Evolutionary conservation across 768 basidiomycete genomes (phyloP).

Genomic region (Trametes sanguinea): DNA sequence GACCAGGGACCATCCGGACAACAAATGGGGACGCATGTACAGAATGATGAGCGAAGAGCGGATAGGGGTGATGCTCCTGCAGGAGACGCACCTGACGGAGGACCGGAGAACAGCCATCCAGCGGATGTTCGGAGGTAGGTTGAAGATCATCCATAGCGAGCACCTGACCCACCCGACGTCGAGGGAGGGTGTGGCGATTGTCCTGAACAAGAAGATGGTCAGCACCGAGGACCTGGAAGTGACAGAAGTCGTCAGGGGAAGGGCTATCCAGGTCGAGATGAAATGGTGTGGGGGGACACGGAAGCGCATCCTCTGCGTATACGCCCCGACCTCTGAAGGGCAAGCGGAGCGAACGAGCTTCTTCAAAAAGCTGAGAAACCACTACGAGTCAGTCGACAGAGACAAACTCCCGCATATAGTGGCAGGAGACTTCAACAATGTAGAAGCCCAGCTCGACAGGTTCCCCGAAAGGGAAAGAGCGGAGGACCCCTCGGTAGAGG

Average conservation of each 20-base stretch:
- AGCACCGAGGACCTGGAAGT: not conserved
- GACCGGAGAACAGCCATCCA: not conserved
- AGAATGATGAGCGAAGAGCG: conserved; percentile 3
- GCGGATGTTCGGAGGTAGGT: not conserved
- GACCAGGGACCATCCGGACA: not conserved
- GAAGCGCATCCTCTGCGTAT: not conserved
- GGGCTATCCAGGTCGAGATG: not conserved
- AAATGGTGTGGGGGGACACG: not conserved
- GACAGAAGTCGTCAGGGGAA: not conserved
- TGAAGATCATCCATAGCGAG: conserved; percentile 2
- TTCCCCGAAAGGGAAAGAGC: too few relatives aligned
- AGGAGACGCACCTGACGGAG: conserved; percentile 16
- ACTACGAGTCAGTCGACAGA: not conserved
- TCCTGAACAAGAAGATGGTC: conserved; percentile 2
- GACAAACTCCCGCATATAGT: not conserved
- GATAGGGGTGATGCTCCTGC: conserved; percentile 7
- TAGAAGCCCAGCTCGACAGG: not conserved
- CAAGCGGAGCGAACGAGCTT: not conserved
- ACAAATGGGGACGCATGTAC: conserved; percentile 8
- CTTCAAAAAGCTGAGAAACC: not conserved
- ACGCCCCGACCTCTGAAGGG: not conserved
- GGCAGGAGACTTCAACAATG: conserved; percentile 9
- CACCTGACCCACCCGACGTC: not conserved
- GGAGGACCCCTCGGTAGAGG: not conserved
- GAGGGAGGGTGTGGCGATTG: conserved; percentile 6